Conservation (phyloP, 2,329 filamentous ascomycete genomes). For the Epicoccum sorghinum region DNA sequence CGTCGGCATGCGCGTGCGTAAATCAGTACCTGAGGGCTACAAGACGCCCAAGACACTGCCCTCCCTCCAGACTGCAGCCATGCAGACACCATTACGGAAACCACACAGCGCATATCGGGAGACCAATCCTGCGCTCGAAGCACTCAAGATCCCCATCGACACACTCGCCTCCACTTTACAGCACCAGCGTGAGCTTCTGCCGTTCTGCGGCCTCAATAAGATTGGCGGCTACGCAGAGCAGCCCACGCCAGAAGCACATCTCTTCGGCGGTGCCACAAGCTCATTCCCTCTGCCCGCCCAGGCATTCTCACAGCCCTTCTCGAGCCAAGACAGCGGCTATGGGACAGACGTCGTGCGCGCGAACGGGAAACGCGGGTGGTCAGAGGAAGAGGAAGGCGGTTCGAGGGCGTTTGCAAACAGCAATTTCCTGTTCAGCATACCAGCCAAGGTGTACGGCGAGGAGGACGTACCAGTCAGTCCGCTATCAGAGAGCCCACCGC, state of each 20-base stretch:
- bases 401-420: constrained; percentile 10
- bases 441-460: constrained; percentile 24
- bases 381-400: constrained; percentile 45
- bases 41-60: constrained; percentile 67
- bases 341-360: constrained; percentile 32
- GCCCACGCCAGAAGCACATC: constrained; percentile 48
- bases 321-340: constrained; percentile 38
- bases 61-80: constrained; percentile 33
- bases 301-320: constrained; percentile 44
- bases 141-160: constrained; percentile 10
- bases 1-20: constrained; percentile 93
- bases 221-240: constrained; percentile 72
- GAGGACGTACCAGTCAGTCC: constrained; percentile 47
- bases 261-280: constrained; percentile 44
- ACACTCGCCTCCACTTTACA: constrained; percentile 20
- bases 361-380: constrained; percentile 51
- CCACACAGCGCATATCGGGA: constrained; percentile 5
- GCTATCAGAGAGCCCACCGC: constrained; percentile 37
- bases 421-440: constrained; percentile 36
- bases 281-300: constrained; percentile 41
- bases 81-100: constrained; percentile 7
- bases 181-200: constrained; percentile 68
- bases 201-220: constrained; percentile 82
- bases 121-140: constrained; percentile 19
- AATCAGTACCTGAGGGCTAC: constrained; percentile 92